These are phyloP conservation scores for Liquidambar formosana DNA, from an alignment of 164 flowering plant species.

Conservation along the genomic window DNA sequence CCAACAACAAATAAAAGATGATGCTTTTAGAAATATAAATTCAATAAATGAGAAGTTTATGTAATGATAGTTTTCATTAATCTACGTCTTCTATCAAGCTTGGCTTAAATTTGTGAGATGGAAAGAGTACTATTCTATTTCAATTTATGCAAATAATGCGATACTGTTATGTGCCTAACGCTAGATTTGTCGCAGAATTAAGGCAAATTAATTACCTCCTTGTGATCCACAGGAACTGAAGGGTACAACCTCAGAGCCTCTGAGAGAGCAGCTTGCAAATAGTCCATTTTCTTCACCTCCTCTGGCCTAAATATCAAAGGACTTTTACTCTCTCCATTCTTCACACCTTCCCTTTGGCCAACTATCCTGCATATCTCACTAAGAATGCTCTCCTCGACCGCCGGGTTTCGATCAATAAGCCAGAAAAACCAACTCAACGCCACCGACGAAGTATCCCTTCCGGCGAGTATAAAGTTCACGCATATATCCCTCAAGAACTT, in stretches of 20 bases:
- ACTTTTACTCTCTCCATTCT: background rate
- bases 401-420: slow-evolving; percentile 60
- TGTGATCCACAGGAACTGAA: slow-evolving; percentile 90
- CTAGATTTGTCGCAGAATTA: too few species aligned
- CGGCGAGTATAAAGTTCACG: slow-evolving; percentile 89
- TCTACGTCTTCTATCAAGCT: too few species aligned
- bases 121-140: too few species aligned
- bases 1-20: too few species aligned
- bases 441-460: slow-evolving; percentile 92
- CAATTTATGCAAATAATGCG: too few species aligned
- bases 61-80: too few species aligned
- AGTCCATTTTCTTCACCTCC: slow-evolving; percentile 92
- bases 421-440: slow-evolving; percentile 96
- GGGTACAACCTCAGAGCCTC: slow-evolving; percentile 92
- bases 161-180: too few species aligned
- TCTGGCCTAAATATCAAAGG: slow-evolving; percentile 57
- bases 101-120: too few species aligned
- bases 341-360: slow-evolving; percentile 30
- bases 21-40: too few species aligned
- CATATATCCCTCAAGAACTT: slow-evolving; percentile 83
- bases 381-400: slow-evolving; percentile 62
- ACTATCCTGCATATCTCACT: slow-evolving; percentile 52
- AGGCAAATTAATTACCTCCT: slow-evolving; percentile 55
- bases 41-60: too few species aligned
- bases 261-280: slow-evolving; percentile 85